phyloP scores from a whole-genome alignment of 805 yeast genomes.

The Vanderwaltozyma verrucispora region DNA sequence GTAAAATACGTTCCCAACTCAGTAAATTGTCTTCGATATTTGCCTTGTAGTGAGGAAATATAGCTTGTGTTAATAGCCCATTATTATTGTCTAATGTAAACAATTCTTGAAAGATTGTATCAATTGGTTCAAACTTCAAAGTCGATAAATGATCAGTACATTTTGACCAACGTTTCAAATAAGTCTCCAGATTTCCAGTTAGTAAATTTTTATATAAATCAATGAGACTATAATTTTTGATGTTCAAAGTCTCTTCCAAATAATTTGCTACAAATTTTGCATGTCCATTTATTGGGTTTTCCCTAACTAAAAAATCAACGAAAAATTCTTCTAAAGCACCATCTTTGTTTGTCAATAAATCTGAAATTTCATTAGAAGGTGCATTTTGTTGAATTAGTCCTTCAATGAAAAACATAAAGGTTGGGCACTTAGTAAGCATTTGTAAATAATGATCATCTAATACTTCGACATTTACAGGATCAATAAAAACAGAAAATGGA shows the following conservation, averaged over 20 bases:
- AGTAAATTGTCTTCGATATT: conserved; percentile 26
- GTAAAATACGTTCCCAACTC: conserved; percentile 23
- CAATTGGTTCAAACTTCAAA: conserved; percentile 22
- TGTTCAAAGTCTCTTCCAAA: conserved; percentile 17
- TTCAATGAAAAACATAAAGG: conserved; percentile 28
- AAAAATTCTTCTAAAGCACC: conserved; percentile 22
- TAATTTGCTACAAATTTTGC: conserved; percentile 19
- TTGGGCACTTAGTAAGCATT: conserved; percentile 23
- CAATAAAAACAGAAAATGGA: conserved; percentile 28
- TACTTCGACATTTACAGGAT: conserved; percentile 24
- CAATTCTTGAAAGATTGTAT: conserved; percentile 26
- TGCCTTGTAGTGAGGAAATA: conserved; percentile 23
- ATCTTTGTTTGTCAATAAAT: conserved; percentile 18
- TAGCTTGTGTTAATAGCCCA: conserved; percentile 23
- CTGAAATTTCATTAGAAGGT: conserved; percentile 18
- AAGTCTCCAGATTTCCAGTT: conserved; percentile 15
- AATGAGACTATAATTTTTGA: conserved; percentile 22
- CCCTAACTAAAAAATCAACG: conserved; percentile 26
- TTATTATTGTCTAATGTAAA: conserved; percentile 27
- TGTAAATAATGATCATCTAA: conserved; percentile 21
- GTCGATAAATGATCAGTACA: conserved; percentile 12
- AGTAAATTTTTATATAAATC: conserved; percentile 24
- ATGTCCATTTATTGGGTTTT: conserved; percentile 27
- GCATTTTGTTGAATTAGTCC: conserved; percentile 20
- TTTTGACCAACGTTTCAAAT: conserved; percentile 20